Percentiles rank a stretch among this genome's conserved stretches.
phyloP scores from a whole-genome alignment of 2,329 filamentous ascomycete species.

The Calonectria multiphialidica region DNA sequence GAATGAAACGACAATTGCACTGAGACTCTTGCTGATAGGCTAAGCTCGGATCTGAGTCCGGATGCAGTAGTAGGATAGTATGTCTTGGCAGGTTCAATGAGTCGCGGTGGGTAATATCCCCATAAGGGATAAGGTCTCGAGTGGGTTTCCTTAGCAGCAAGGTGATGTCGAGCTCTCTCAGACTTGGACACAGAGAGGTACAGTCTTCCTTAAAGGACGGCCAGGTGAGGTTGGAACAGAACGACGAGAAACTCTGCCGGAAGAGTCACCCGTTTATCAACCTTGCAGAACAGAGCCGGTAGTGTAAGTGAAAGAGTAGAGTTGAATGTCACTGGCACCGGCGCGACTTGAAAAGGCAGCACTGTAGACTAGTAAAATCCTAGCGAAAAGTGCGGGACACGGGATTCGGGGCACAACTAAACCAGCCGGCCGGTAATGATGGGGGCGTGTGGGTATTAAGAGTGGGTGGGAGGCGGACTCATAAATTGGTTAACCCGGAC shows the following conservation, averaged over 20 bases:
- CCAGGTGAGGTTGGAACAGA: neutral
- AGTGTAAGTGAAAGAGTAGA: slow-evolving; percentile 10
- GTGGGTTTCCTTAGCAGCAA: slow-evolving; percentile 3
- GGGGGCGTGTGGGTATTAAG: slow-evolving; percentile 16
- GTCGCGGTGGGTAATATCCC: slow-evolving; percentile 12
- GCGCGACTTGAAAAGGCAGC: neutral
- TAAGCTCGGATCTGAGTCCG: neutral
- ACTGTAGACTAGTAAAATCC: slow-evolving; percentile 11
- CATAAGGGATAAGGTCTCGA: neutral
- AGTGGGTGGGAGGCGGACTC: slow-evolving; percentile 9
- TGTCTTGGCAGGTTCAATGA: slow-evolving; percentile 20
- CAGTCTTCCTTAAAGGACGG: neutral
- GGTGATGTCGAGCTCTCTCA: neutral
- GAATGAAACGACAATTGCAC: neutral
- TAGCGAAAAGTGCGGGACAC: slow-evolving; percentile 11
- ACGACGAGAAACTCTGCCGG: neutral
- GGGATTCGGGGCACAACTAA: slow-evolving; percentile 14
- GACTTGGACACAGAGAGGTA: neutral
- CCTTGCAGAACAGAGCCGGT: neutral
- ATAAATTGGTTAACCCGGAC: slow-evolving; percentile 4
- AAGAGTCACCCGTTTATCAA: neutral
- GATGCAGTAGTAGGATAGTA: neutral
- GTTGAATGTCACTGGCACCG: neutral
- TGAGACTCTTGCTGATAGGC: neutral
- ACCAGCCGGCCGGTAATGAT: slow-evolving; percentile 16